Base-by-base conservation (phyloP, 225 moss, liverwort and hornwort genomes). In the Neckera pumila region DNA sequence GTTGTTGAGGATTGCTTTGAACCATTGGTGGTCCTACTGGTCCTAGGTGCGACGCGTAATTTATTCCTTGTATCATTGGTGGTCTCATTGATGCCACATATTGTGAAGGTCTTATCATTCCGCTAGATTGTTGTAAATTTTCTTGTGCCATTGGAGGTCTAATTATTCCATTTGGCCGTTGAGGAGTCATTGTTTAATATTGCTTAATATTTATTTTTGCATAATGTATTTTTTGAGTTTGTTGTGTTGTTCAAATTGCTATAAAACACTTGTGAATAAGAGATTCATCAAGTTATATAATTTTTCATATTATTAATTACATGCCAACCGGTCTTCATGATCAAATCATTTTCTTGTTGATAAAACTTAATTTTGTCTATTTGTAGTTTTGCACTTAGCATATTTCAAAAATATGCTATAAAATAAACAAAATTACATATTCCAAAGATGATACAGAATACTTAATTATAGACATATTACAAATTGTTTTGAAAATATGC, bases 311-410 rank as follows among this genome's bases (percentile, higher is more conserved):
- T 1, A 11, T 3, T 70, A 13, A 14, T 22, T 10, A 21, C 1
- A 40, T 8, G 4, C 17, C 1, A 23, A 14, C 0, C 12, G 0
- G 2, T 34, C 21, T 70, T 22, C 0, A 27, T 27, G 1, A 47
- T 33, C 36, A 31, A 40, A 17, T 23, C 16, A 17, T 81, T 23
- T 15, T 47, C 1, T 18, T 9, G 1, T 28, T 40, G 0, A 36
- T 73, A 30, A 53, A 23, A n/a, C 1, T 23, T 15, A 17, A 6
- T 5, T 33, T 4, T 65, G 3, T 26, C 15, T 84, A 17, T 36
- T 47, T 53, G 53, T 53, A 16, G 16, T 53, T 51, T 51, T 26
- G 9, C 14, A 45, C 3, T 11, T 56, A 42, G 5, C 1, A 66
- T 62, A 30, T 66, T 78, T n/a, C 11, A 31, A 80, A n/a, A 26